phyloP scores from a whole-genome alignment of 164 flowering plant species.

The Vitis cinerea region DNA sequence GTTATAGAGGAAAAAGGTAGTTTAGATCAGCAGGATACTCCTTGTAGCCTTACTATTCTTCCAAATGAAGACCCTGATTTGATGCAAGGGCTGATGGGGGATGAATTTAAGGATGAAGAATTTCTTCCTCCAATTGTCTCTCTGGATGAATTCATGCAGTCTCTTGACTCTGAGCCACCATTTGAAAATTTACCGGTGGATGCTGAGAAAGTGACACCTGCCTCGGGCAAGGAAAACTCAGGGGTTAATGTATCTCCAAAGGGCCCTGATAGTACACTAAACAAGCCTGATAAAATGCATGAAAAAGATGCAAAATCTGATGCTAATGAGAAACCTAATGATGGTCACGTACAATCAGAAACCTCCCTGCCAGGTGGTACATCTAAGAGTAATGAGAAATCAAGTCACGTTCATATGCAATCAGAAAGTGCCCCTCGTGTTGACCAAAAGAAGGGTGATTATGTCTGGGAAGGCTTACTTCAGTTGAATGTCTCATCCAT shows the following conservation, averaged over 20 bases:
- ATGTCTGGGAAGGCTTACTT: slow-evolving; percentile 77
- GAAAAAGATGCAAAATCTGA: slow-evolving; percentile 5
- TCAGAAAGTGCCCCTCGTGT: slow-evolving; percentile 17
- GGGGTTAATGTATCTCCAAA: slow-evolving; percentile 25
- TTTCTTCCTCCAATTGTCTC: slow-evolving; percentile 96
- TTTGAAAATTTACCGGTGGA: slow-evolving; percentile 60
- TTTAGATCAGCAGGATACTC: slow-evolving; percentile 24
- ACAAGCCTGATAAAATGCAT: slow-evolving; percentile 29
- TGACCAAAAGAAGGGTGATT: slow-evolving; percentile 32
- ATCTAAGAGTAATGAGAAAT: slow-evolving; percentile 11
- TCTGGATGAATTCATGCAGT: slow-evolving; percentile 93
- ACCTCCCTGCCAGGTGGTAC: no score
- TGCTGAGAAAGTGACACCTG: slow-evolving; percentile 27
- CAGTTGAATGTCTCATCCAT: slow-evolving; percentile 62
- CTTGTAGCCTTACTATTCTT: slow-evolving; percentile 37
- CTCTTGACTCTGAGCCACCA: slow-evolving; percentile 83
- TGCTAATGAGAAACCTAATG: not conserved
- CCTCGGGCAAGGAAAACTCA: slow-evolving; percentile 32
- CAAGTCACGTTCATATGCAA: slow-evolving; percentile 14
- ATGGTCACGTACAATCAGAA: not conserved
- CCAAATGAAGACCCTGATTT: slow-evolving; percentile 64
- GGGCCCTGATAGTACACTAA: slow-evolving; percentile 20
- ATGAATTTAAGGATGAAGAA: slow-evolving; percentile 74
- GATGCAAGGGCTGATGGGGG: slow-evolving; percentile 76
- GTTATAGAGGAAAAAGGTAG: slow-evolving; percentile 23